Percentiles rank a stretch among this genome's conserved stretches.
Conservation (phyloP, 208 protist genomes). For the Trichomonas vaginalis region DNA sequence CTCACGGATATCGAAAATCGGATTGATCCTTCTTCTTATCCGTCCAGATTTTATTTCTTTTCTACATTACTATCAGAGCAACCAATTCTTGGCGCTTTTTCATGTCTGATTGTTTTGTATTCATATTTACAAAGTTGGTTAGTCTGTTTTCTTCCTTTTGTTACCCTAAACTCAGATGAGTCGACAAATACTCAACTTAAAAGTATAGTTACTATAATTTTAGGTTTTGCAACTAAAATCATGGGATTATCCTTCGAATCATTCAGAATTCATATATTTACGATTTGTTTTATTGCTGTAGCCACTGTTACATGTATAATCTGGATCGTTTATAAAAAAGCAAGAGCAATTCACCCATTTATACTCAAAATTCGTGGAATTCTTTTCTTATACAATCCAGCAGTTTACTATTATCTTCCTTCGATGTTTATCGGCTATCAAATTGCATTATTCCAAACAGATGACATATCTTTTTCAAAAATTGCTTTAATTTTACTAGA, state of each 20-base stretch:
- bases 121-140: not conserved
- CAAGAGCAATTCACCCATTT: not conserved
- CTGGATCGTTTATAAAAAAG: not conserved
- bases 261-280: not conserved
- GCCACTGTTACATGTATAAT: not conserved
- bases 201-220: not conserved
- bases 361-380: not conserved
- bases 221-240: not conserved
- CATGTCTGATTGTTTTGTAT: not conserved
- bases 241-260: not conserved
- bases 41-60: not conserved
- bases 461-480: not conserved
- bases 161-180: not conserved
- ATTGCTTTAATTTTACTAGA: not conserved
- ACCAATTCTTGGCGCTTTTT: not conserved
- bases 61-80: not conserved
- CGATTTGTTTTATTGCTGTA: not conserved
- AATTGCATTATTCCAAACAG: not conserved
- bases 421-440: not conserved
- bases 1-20: not conserved
- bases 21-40: not conserved
- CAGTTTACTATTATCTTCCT: not conserved
- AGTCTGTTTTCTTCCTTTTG: not conserved
- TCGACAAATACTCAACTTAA: not conserved
- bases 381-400: not conserved